Percentiles rank a stretch among this genome's conserved stretches.
phyloP scores from a whole-genome alignment of 2,329 filamentous ascomycete species.

The Neofusicoccum kwambonambiense region DNA sequence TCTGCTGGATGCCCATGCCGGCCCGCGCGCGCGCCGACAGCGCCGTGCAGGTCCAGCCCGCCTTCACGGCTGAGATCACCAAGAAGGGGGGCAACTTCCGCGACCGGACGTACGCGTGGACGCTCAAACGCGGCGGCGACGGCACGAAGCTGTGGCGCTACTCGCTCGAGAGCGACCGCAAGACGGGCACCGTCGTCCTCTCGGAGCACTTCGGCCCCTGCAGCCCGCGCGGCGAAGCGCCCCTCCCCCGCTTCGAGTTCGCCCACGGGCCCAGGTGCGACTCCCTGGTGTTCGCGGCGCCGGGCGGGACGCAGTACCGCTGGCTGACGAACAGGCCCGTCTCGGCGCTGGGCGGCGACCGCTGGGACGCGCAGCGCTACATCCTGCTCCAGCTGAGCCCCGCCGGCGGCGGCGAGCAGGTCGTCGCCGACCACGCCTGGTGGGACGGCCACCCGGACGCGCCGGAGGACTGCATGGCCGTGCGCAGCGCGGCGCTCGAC shows the following conservation, averaged over 20 bases:
- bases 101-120: too few relatives aligned
- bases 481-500: background rate
- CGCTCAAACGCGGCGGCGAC: background rate
- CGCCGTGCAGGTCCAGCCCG: background rate
- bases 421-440: background rate
- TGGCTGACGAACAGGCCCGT: background rate
- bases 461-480: background rate
- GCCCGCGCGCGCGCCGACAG: background rate
- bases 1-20: background rate
- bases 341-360: too few relatives aligned
- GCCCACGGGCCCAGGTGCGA: background rate
- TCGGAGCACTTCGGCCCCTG: background rate
- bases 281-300: background rate
- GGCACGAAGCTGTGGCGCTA: background rate
- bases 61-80: too few relatives aligned
- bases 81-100: too few relatives aligned
- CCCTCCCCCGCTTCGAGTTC: background rate
- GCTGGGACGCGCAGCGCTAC: too few relatives aligned
- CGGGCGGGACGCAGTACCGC: background rate
- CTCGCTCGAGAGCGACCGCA: background rate
- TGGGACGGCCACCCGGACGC: background rate
- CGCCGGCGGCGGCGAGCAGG: background rate
- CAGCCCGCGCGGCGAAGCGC: too few relatives aligned
- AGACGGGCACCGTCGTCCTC: background rate
- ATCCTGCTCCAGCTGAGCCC: too few relatives aligned